Conservation (phyloP, 2,329 filamentous ascomycete species). For the Clathrospora elynae region DNA sequence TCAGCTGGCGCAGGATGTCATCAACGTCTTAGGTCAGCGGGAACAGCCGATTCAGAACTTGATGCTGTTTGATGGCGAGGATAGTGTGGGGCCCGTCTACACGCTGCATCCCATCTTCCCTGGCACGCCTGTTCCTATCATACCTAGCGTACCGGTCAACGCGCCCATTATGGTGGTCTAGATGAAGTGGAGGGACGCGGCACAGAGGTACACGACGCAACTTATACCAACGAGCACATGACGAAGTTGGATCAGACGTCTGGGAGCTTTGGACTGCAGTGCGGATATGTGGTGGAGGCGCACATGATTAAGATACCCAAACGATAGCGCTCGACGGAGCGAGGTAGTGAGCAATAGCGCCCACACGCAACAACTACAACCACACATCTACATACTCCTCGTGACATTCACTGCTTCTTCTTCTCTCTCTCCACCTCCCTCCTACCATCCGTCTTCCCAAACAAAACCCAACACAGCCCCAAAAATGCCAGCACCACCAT, state of each 20-base stretch:
- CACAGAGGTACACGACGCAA: not conserved
- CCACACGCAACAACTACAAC: not conserved
- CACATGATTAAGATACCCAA: conserved; percentile 15
- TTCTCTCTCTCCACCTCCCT: conserved; percentile 17
- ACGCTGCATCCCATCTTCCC: conserved; percentile 72
- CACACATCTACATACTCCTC: too few relatives aligned
- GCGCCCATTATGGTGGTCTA: conserved; percentile 26
- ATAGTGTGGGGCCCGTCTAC: conserved; percentile 78
- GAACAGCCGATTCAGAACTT: conserved; percentile 97
- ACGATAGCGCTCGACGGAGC: not conserved
- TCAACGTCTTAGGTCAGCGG: conserved; percentile 88
- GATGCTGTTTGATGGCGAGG: conserved; percentile 86
- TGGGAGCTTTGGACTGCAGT: not conserved
- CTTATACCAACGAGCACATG: not conserved
- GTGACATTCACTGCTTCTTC: conserved; percentile 33
- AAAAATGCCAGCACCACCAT: conserved; percentile 52
- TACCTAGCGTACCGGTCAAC: conserved; percentile 30
- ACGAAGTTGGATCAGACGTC: not conserved
- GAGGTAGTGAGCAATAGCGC: conserved; percentile 2
- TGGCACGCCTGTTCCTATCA: conserved; percentile 30
- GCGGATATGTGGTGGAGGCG: not conserved
- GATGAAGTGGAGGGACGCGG: not conserved
- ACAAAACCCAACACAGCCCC: conserved; percentile 53
- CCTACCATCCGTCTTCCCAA: conserved; percentile 19
- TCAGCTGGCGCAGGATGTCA: conserved; percentile 91